Evolutionary conservation across 495 filamentous ascomycete genomes (phyloP).

Genomic region (Usnea hakonensis): DNA sequence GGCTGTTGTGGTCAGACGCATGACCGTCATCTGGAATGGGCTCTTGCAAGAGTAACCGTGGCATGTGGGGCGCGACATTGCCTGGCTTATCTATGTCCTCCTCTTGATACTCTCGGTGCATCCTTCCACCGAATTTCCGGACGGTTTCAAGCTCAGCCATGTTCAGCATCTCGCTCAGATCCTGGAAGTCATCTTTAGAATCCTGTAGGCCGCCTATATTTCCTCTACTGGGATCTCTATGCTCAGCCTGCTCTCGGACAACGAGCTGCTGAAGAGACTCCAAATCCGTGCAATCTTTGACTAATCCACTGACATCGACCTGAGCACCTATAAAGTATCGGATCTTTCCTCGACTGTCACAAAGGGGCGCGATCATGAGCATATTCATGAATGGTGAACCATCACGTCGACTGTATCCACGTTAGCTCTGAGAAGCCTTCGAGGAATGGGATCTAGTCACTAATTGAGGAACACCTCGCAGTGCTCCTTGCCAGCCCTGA

Average conservation of each 20-base stretch:
- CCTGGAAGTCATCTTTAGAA: slow-evolving; percentile 44
- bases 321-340: slow-evolving; percentile 58
- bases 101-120: slow-evolving; percentile 43
- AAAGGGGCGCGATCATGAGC: slow-evolving; percentile 55
- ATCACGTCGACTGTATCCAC: slow-evolving; percentile 43
- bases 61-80: slow-evolving; percentile 22
- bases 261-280: slow-evolving; percentile 49
- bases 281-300: slow-evolving; percentile 50
- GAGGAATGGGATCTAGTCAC: slow-evolving; percentile 31
- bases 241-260: slow-evolving; percentile 17
- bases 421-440: slow-evolving; percentile 11
- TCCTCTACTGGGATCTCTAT: not conserved
- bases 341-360: slow-evolving; percentile 51
- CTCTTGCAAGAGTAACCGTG: slow-evolving; percentile 26
- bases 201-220: slow-evolving; percentile 17
- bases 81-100: slow-evolving; percentile 31
- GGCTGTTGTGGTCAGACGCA: slow-evolving; percentile 2
- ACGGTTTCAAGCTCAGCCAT: slow-evolving; percentile 50
- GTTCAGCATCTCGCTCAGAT: slow-evolving; percentile 57
- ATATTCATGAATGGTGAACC: slow-evolving; percentile 66
- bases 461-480: slow-evolving; percentile 66
- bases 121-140: slow-evolving; percentile 45
- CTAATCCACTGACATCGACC: slow-evolving; percentile 51
- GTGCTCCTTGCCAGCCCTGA: slow-evolving; percentile 52
- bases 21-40: slow-evolving; percentile 15